Base-by-base conservation (phyloP, 2,329 filamentous ascomycete genomes). In the Fusarium veterinarium region DNA sequence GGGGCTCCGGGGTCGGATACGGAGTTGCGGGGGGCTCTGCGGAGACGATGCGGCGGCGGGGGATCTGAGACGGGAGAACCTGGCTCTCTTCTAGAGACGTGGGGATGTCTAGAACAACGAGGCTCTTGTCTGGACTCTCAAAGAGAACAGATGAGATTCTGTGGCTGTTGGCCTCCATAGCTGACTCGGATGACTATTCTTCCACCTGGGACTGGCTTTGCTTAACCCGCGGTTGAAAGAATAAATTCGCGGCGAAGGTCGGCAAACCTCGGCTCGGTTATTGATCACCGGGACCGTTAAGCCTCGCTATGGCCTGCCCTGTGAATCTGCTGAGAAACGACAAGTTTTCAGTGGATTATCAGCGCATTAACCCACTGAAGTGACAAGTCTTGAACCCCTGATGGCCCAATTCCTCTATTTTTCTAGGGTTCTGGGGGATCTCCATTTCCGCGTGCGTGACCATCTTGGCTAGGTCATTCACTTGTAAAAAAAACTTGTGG, bases 81-180 rank as follows among this genome's bases (percentile, higher is more conserved):
- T 95, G 93, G 23, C 89, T 89, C 67, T 89, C 85, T 72, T 92
- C 90, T 42, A 95, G 88, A 4, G 93, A 93, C 23, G 85, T 83
- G 30, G 93, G 92, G 49, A 94, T 88, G 76, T 95, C 93, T 57
- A 95, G 80, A 31, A 94, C 79, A 28, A 89, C 83, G 59, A 91
- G 80, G 49, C 86, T 84, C 53, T 81, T 77, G 73, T 81, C 78
- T 9, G 51, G 42, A 70, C 67, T 80, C 53, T 79, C 75, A 65
- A 78, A 84, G 57, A 84, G 77, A 30, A 83, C 64, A 23, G 80
- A 81, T 5, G 79, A 73, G 17, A 68, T 46, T 23, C 42, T 67
- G 25, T 30, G 56, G 56, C 57, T 68, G 56, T 60, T 68, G 41
- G 51, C 56, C 41, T 38, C 19, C 68, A 49, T 45, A 52, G 55